Evolutionary conservation across 139 green algal species (phyloP), one percentile per base, ranked within the genome.

Genomic region (Micractinium sp.): DNA sequence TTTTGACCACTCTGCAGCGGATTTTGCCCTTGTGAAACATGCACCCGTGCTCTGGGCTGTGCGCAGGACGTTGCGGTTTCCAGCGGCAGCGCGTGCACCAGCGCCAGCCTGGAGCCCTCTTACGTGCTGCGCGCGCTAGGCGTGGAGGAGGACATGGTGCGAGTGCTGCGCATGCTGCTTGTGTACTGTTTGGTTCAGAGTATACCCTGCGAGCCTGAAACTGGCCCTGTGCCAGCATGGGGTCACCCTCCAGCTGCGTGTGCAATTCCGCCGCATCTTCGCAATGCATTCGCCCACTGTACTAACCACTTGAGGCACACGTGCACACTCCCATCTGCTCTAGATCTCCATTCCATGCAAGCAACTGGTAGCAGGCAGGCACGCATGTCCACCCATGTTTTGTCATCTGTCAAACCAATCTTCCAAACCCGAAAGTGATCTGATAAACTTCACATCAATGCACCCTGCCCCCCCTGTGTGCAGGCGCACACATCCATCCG

Each of bases 121-220:
- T 99, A 99, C 90, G 98, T 99, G 85, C 93, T 99, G 91, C 93
- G 98, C 5, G 98, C 98, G 41, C 93, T 99, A 87, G 98, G 98
- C 15, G 97, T 99, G 87, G 97, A 99, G 80, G 98, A 99, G 88
- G 98, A 99, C 87, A 98, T 99, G 96, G 98, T 99, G 89, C 97
- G 99, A 93, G 97, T 97, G 3, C 95, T 25, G 97, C 99, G 94
- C 3, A 19, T 29, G n/a, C n/a, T n/a, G n/a, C n/a, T n/a, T n/a
- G 15, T 36, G 31, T 19, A 19, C 2, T 73, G 63, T 73, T 73
- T 20, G 63, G 22, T 29, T 73, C 63, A 25, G 20, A 12, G 23
- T 20, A 73, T 29, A 29, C 22, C 7, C 63, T 73, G 63, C 63
- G 22, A 29, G 20, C 23, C n/a, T n/a, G n/a, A n/a, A n/a, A n/a